Evolutionary conservation across 2,329 filamentous ascomycete species (phyloP).

Genomic region (Fusarium sp.): DNA sequence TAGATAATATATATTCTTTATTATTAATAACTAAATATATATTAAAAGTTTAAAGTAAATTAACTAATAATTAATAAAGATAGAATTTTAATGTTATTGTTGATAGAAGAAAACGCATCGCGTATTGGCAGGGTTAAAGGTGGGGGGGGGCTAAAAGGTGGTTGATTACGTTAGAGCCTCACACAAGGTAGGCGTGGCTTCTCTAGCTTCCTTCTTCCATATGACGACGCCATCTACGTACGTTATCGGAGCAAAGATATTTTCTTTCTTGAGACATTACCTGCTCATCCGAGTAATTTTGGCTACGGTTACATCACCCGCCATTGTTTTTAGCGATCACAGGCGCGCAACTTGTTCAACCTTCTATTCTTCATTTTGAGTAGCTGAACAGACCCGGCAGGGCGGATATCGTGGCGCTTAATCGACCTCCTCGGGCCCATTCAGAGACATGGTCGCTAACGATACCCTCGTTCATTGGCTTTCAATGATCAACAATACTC

Average conservation of each 20-base stretch:
- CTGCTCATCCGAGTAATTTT: not conserved
- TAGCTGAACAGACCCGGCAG: conserved; percentile 15
- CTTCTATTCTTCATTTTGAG: conserved; percentile 15
- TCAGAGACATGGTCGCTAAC: conserved; percentile 14
- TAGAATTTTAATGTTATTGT: too few relatives aligned
- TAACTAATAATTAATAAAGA: too few relatives aligned
- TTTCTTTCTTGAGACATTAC: not conserved
- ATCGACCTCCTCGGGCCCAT: conserved; percentile 12
- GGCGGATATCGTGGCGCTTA: conserved; percentile 39
- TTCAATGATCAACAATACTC: conserved; percentile 1
- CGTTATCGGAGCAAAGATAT: conserved; percentile 1
- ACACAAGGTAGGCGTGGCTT: not conserved
- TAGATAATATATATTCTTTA: too few relatives aligned
- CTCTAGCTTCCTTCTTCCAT: not conserved
- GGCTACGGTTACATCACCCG: not conserved
- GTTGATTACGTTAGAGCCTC: conserved; percentile 24
- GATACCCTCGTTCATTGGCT: conserved; percentile 31
- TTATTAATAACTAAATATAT: too few relatives aligned
- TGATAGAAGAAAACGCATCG: too few relatives aligned
- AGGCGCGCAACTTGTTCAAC: conserved; percentile 6
- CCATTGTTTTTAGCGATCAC: not conserved
- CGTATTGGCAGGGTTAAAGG: too few relatives aligned
- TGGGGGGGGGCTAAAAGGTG: too few relatives aligned
- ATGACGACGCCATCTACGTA: conserved; percentile 22
- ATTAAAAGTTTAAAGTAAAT: too few relatives aligned